Conservation (phyloP, 768 basidiomycete species). For the Gymnopilus junonius region DNA sequence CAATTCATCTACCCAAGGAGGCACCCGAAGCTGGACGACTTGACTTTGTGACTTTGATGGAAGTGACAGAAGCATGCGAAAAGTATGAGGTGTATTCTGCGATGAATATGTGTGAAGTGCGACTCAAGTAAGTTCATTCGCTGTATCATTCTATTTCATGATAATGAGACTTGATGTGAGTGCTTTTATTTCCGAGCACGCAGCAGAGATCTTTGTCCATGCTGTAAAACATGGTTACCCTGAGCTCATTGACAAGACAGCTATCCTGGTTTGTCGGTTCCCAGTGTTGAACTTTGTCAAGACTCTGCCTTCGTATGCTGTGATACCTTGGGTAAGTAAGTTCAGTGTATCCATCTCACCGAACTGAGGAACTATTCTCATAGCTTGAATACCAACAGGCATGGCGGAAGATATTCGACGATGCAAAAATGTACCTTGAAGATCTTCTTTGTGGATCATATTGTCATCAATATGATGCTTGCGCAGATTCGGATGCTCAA, state of each 20-base stretch:
- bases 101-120: neutral
- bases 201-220: neutral
- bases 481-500: too few species aligned
- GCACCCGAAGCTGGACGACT: constrained; percentile 22
- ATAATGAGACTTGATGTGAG: too few species aligned
- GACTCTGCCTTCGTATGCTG: neutral
- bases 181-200: too few species aligned
- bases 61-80: neutral
- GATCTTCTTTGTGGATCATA: neutral
- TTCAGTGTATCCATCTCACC: too few species aligned
- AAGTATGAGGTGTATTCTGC: neutral
- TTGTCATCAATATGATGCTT: neutral
- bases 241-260: neutral
- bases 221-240: too few species aligned
- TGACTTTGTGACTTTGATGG: neutral
- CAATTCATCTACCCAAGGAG: constrained; percentile 27
- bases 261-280: neutral
- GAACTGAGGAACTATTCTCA: neutral
- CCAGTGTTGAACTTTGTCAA: neutral
- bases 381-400: neutral
- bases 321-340: neutral
- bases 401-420: neutral
- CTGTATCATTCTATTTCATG: too few species aligned
- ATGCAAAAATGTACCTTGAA: neutral
- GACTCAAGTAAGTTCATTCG: neutral